Evolutionary conservation across 2,329 filamentous ascomycete species (phyloP).

Genomic region (Curvularia spicifera): DNA sequence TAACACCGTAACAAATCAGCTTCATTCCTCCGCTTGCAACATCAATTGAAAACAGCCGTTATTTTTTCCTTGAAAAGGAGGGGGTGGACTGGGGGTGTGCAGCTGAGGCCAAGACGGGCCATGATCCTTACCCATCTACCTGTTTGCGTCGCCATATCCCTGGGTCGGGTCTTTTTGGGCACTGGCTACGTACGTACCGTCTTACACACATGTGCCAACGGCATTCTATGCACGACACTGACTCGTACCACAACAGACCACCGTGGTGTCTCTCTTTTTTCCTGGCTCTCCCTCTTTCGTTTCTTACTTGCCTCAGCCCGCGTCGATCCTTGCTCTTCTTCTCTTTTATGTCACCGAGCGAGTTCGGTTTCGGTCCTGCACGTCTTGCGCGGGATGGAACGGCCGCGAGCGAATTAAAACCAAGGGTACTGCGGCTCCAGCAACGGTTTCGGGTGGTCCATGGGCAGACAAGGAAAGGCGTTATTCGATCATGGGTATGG

Average conservation of each 20-base stretch:
- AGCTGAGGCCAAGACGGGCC: not conserved
- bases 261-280: not conserved
- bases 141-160: not conserved
- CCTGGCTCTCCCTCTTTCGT: not conserved
- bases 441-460: not conserved
- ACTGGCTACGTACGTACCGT: not conserved
- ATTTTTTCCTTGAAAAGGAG: not conserved
- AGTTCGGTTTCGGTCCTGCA: constrained; percentile 3
- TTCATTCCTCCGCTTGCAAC: not conserved
- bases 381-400: constrained; percentile 5
- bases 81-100: not conserved
- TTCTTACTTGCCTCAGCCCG: not conserved
- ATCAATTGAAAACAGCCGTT: not conserved
- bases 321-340: constrained; percentile 7
- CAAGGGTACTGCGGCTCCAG: constrained; percentile 1
- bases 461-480: not conserved
- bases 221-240: not conserved
- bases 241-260: not conserved
- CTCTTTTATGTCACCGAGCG: constrained; percentile 1
- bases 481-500: constrained; percentile 5
- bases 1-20: constrained; percentile 1
- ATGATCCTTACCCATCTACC: not conserved
- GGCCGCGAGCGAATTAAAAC: not conserved
- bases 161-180: not conserved
- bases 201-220: not conserved